Evolutionary conservation across 2,329 filamentous ascomycete genomes (phyloP), one percentile per base, ranked within the genome.

Genomic region (Fusarium albosuccineum): DNA sequence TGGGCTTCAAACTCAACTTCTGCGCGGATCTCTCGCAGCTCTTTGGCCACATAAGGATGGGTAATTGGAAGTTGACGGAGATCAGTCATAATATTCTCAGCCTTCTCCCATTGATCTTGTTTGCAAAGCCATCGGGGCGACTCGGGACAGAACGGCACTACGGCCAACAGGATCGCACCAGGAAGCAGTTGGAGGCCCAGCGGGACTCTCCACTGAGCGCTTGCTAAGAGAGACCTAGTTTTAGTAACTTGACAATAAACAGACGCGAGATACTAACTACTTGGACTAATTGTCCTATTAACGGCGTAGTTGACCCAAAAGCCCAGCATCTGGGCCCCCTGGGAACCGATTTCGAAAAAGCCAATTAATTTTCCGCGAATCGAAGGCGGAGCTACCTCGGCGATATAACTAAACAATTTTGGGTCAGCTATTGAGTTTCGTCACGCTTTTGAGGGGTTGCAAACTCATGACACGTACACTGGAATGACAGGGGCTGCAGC

Each of bases 91-190:
- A 78, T 75, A 2, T 51, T 51, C 11, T 50, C 52, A 5, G 70
- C 75, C 49, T 83, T 79, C 50, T 88, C 86, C 83, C 84, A 87
- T 53, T 82, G 80, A 68, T 88, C 86, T n/a, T 41, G 27, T 36
- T 67, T 84, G 79, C 64, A 83, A 82, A 89, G 81, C 82, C 82
- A 88, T 41, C 87, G 83, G 14, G 86, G 86, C 1, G 85, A 87
- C 70, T 89, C 86, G 59, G 85, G 83, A 78, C 85, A 87, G 58
- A 88, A 76, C 10, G 84, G 75, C 79, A 88, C 87, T 69, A 82
- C 82, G 48, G 77, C 57, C 57, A 86, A 78, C 30, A 89, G 81
- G 50, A 87, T 77, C 8, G 84, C 73, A 6, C 86, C 85, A 3
- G 86, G 86, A 11, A 89, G 78, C 48, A 81, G 82, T 74, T 89